These are phyloP conservation scores for Flaveria linearis DNA, from an alignment of 129 eudicot genomes.

Conservation along the genomic window DNA sequence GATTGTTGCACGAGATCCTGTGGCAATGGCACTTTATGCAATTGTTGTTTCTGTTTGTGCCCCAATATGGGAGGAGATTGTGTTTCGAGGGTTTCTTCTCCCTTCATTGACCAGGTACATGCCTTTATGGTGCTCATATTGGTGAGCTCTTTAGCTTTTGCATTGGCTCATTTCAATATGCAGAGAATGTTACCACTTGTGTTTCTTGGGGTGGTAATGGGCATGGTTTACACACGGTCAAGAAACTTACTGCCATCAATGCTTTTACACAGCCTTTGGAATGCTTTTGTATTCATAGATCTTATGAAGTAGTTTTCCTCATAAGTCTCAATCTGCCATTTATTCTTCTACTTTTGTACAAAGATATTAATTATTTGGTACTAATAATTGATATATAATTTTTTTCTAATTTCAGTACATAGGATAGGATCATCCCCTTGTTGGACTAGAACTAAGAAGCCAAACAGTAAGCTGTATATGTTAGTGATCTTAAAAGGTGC, in stretches of 20 bases:
- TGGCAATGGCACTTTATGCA: constrained; percentile 64
- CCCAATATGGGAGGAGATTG: constrained; percentile 74
- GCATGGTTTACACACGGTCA: constrained; percentile 60
- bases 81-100: constrained; percentile 68
- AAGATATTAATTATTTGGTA: constrained; percentile 3
- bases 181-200: constrained; percentile 69
- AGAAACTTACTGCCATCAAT: constrained; percentile 62
- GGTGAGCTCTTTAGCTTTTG: constrained; percentile 67
- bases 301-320: constrained; percentile 8
- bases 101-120: constrained; percentile 75
- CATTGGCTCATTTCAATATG: constrained; percentile 67
- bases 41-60: constrained; percentile 66
- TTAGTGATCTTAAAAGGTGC: not conserved
- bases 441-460: not conserved
- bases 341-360: constrained; percentile 16
- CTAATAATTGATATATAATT: not conserved
- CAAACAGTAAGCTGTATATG: not conserved
- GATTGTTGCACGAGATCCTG: constrained; percentile 62
- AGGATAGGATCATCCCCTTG: constrained; percentile 1
- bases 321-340: not conserved
- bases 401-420: not conserved
- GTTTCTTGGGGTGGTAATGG: constrained; percentile 64
- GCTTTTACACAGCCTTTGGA: constrained; percentile 75
- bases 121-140: constrained; percentile 75
- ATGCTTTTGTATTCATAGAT: constrained; percentile 73